Evolutionary conservation across 179 eudicot genomes (phyloP).

Genomic region (Amaranthus tricolor): DNA sequence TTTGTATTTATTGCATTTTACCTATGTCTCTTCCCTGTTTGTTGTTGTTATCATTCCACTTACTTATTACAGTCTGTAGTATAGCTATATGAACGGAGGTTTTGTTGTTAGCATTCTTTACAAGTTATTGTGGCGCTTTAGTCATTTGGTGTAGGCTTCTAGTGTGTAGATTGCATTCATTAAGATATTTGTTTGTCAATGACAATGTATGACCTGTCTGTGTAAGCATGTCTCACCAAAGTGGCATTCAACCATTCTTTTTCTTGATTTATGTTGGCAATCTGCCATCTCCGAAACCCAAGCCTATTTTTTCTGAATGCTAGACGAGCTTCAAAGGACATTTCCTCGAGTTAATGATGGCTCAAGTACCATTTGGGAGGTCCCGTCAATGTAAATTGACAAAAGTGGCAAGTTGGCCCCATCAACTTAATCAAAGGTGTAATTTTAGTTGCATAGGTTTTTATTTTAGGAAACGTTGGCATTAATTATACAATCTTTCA

Average conservation of each 20-base stretch:
- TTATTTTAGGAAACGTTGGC: too few relatives aligned
- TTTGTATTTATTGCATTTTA: neutral
- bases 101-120: neutral
- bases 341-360: neutral
- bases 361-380: neutral
- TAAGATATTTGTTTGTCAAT: neutral
- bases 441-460: too few relatives aligned
- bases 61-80: neutral
- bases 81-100: neutral
- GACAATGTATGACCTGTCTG: neutral
- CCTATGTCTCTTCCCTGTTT: too few relatives aligned
- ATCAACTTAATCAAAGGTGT: too few relatives aligned
- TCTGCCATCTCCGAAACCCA: neutral
- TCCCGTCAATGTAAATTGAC: too few relatives aligned
- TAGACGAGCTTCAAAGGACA: neutral
- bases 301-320: neutral
- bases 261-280: neutral
- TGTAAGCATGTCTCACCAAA: neutral
- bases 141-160: neutral
- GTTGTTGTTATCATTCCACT: too few relatives aligned
- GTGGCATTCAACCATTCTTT: neutral
- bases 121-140: neutral
- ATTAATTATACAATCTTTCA: too few relatives aligned
- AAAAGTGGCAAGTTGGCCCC: too few relatives aligned
- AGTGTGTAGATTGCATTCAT: too few relatives aligned